These are phyloP conservation scores for Priceomyces carsonii DNA, from an alignment of 805 yeast genomes.

Conservation along the genomic window DNA sequence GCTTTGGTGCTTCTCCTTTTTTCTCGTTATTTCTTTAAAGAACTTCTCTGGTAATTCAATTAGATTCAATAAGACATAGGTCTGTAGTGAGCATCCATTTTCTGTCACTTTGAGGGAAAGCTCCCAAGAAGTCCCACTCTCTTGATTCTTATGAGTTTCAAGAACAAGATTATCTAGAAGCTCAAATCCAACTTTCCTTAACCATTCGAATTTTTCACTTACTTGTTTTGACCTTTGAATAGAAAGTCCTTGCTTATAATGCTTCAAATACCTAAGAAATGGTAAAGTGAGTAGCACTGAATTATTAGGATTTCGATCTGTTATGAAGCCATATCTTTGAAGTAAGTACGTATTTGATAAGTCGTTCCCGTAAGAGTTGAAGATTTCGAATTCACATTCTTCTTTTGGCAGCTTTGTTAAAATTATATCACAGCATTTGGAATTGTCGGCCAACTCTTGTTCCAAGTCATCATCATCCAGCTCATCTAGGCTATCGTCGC, in stretches of 20 bases:
- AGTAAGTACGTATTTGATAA: conserved; percentile 64
- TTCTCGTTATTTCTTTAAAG: conserved; percentile 21
- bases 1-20: conserved; percentile 21
- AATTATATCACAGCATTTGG: conserved; percentile 71
- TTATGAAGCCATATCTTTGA: conserved; percentile 79
- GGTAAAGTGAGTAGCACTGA: conserved; percentile 58
- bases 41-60: conserved; percentile 27
- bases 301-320: conserved; percentile 48
- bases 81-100: conserved; percentile 48
- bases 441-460: conserved; percentile 31
- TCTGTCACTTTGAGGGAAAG: conserved; percentile 38
- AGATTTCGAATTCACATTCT: conserved; percentile 57
- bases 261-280: conserved; percentile 32
- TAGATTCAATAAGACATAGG: conserved; percentile 37
- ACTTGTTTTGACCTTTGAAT: conserved; percentile 31
- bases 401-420: conserved; percentile 42
- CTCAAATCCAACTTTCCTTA: conserved; percentile 47
- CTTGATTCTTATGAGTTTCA: conserved; percentile 13
- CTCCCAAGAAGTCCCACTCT: conserved; percentile 37
- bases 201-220: conserved; percentile 47
- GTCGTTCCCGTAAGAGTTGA: conserved; percentile 79
- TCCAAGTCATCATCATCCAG: conserved; percentile 29
- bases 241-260: conserved; percentile 17
- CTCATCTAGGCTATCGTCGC: conserved; percentile 13
- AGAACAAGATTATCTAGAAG: conserved; percentile 23